Conservation (phyloP, 192 early-diverging fungal species). For the Coemansia sp. region DNA sequence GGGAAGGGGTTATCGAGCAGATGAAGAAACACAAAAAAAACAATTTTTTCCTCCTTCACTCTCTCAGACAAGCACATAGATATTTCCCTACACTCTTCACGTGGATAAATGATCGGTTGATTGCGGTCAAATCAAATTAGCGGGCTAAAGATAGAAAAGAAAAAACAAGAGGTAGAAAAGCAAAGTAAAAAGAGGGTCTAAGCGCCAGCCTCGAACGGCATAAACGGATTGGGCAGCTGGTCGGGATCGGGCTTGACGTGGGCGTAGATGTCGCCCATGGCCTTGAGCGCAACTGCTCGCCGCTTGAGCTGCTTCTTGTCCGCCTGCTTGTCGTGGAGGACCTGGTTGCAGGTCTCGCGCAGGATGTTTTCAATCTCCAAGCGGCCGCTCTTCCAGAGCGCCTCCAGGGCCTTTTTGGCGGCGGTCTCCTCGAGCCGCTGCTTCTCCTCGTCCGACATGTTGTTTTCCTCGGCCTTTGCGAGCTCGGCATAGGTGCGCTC, state of each 20-base stretch:
- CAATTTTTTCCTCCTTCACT: neutral
- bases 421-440: constrained; percentile 65
- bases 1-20: too few species aligned
- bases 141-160: too few species aligned
- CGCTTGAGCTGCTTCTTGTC: constrained; percentile 58
- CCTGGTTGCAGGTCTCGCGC: constrained; percentile 85
- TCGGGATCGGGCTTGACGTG: constrained; percentile 62
- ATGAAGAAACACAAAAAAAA: constrained; percentile 9
- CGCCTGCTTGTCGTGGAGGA: constrained; percentile 66
- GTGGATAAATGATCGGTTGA: constrained; percentile 4
- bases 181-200: neutral
- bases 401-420: constrained; percentile 79
- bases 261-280: constrained; percentile 83
- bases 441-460: constrained; percentile 64
- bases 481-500: constrained; percentile 88
- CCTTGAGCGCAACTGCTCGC: constrained; percentile 76
- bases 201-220: constrained; percentile 26
- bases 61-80: neutral
- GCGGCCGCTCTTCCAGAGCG: constrained; percentile 90
- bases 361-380: constrained; percentile 92
- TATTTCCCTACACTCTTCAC: constrained; percentile 15
- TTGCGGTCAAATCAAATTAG: too few species aligned
- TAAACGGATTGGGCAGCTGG: constrained; percentile 40
- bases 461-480: constrained; percentile 85
- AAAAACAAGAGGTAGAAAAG: neutral